A percentile compares a stretch with the other conserved stretches of the same genome.
phyloP scores from a whole-genome alignment of 2,329 filamentous ascomycete genomes.

The Pezicula rhizophila region DNA sequence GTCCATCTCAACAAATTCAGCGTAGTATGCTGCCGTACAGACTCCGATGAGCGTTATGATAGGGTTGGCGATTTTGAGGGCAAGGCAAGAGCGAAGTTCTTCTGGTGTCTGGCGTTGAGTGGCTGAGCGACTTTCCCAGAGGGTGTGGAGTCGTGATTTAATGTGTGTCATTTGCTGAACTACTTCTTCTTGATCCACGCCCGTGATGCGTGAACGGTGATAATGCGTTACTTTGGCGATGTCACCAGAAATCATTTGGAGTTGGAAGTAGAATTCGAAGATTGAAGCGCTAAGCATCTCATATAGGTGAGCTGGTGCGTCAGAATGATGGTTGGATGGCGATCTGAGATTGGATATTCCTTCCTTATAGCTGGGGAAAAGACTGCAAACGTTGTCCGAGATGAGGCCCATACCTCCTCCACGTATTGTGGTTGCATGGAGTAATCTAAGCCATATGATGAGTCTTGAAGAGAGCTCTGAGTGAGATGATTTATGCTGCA shows the following conservation, averaged over 20 bases:
- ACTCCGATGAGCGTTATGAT: slow-evolving; percentile 15
- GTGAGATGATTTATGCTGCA: not conserved
- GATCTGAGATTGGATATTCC: no score
- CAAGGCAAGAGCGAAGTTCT: slow-evolving; percentile 12
- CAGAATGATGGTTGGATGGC: no score
- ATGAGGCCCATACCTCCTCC: slow-evolving; percentile 4
- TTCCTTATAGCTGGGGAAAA: no score
- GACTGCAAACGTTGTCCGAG: no score
- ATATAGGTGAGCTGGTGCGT: slow-evolving; percentile 1
- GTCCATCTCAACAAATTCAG: slow-evolving; percentile 18
- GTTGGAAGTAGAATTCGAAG: slow-evolving; percentile 17
- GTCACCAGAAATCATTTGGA: slow-evolving; percentile 16
- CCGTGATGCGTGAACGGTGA: slow-evolving; percentile 18
- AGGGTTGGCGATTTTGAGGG: slow-evolving; percentile 9
- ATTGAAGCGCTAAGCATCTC: slow-evolving; percentile 12
- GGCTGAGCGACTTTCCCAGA: slow-evolving; percentile 9
- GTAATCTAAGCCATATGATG: slow-evolving; percentile 13
- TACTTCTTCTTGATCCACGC: slow-evolving; percentile 18
- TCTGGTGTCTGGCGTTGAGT: slow-evolving; percentile 9
- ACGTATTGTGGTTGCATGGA: slow-evolving; percentile 11
- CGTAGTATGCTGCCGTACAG: slow-evolving; percentile 16
- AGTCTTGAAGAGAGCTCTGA: slow-evolving; percentile 4
- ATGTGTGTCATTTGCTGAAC: slow-evolving; percentile 11
- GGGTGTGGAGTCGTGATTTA: slow-evolving; percentile 6
- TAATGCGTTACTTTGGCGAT: slow-evolving; percentile 18